Evolutionary conservation across 2,329 filamentous ascomycete genomes (phyloP).

Genomic region (Penicillium nordicum): DNA sequence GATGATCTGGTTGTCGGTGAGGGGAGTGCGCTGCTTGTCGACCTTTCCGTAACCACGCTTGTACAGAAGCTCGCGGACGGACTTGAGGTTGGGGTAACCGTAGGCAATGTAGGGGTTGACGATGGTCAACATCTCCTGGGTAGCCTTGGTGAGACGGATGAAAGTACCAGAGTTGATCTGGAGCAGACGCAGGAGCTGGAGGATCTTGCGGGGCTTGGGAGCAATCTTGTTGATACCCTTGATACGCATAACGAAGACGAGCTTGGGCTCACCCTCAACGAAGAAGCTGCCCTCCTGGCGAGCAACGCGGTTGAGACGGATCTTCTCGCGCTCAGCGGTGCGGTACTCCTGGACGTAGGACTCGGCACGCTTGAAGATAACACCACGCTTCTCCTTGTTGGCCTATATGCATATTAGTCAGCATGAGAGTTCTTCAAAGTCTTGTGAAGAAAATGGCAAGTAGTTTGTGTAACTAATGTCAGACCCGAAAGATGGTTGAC

Average conservation of each 20-base stretch:
- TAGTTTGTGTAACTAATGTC: slow-evolving; percentile 48
- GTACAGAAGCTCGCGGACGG: slow-evolving; percentile 98
- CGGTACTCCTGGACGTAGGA: slow-evolving; percentile 99
- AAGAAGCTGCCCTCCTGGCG: slow-evolving; percentile 93
- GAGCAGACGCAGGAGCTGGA: slow-evolving; percentile 97
- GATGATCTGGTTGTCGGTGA: slow-evolving; percentile 97
- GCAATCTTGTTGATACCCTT: slow-evolving; percentile 99
- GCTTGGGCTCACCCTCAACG: slow-evolving; percentile 89
- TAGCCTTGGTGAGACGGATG: slow-evolving; percentile 96
- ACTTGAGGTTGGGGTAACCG: slow-evolving; percentile 99
- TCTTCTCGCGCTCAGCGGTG: slow-evolving; percentile 95
- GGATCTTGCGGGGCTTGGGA: slow-evolving; percentile 99
- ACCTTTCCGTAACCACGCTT: slow-evolving; percentile 99
- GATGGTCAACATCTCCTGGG: slow-evolving; percentile 93
- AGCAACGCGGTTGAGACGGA: slow-evolving; percentile 83
- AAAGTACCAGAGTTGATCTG: slow-evolving; percentile 99
- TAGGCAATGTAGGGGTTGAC: slow-evolving; percentile 99
- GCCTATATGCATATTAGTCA: slow-evolving; percentile 56
- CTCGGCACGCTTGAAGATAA: slow-evolving; percentile 99
- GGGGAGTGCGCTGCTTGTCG: slow-evolving; percentile 93
- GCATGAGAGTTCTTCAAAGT: slow-evolving; percentile 17
- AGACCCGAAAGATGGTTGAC: slow-evolving; percentile 65
- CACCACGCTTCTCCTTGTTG: slow-evolving; percentile 97
- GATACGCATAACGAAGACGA: slow-evolving; percentile 98
- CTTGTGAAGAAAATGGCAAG: slow-evolving; percentile 13